phyloP scores from a whole-genome alignment of 345 rosid species.

The Lumnitzera littorea region DNA sequence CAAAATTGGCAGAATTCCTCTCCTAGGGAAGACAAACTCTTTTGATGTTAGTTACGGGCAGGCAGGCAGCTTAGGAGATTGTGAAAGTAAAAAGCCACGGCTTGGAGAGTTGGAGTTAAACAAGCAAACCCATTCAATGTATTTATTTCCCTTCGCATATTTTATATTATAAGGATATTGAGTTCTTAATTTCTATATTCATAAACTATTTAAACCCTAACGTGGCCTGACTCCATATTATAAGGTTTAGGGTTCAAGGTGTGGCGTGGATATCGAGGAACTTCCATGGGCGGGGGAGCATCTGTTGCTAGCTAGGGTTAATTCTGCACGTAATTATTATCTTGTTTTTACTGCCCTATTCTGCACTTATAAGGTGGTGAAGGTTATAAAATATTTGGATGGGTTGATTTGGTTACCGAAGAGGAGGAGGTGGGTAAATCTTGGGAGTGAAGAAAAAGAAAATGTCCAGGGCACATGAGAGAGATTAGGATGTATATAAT shows the following conservation, averaged over 20 bases:
- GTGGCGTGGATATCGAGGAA: conserved; percentile 24
- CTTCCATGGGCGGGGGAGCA: conserved; percentile 7
- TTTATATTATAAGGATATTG: too few species aligned
- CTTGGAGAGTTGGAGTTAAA: conserved; percentile 1
- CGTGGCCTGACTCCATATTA: conserved; percentile 4
- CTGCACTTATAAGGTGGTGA: too few species aligned
- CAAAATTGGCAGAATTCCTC: conserved; percentile 5
- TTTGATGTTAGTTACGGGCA: conserved; percentile 11
- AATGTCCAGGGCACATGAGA: conserved; percentile 20
- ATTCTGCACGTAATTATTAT: too few species aligned
- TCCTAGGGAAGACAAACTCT: conserved; percentile 31
- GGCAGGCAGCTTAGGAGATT: conserved; percentile 43
- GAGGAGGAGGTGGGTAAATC: conserved; percentile 59
- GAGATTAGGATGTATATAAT: not conserved
- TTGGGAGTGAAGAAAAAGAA: conserved; percentile 50
- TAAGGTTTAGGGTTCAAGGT: conserved; percentile 2
- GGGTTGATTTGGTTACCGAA: conserved; percentile 44
- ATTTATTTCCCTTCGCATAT: not conserved
- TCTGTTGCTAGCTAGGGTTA: not conserved
- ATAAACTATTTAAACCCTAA: not conserved
- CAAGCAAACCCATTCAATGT: conserved; percentile 25
- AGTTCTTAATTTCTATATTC: not conserved
- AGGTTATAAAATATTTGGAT: too few species aligned
- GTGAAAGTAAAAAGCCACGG: conserved; percentile 46
- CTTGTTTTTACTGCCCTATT: too few species aligned